Evolutionary conservation across 257 asterid species (phyloP).

Genomic region (Rubia yunnanensis): DNA sequence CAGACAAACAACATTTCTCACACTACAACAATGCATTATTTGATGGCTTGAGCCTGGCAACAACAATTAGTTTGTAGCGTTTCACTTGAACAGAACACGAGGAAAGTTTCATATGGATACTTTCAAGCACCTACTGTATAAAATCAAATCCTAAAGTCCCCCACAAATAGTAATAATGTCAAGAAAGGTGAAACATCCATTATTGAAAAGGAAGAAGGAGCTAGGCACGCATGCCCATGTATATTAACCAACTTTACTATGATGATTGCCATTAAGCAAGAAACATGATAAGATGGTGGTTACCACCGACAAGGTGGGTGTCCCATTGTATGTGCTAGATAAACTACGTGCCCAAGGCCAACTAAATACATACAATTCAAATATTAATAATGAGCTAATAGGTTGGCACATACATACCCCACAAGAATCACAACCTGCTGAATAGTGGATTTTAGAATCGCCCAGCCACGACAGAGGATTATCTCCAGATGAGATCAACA

Average conservation of each 20-base stretch:
- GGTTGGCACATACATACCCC: conserved; percentile 36
- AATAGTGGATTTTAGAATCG: conserved; percentile 28
- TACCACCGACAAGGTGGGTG: not conserved
- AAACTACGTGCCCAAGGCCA: not conserved
- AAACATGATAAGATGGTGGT: not conserved
- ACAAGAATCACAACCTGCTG: conserved; percentile 54
- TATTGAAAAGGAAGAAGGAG: not conserved
- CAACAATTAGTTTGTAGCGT: not conserved
- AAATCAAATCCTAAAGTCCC: not conserved
- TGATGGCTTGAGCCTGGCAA: not conserved
- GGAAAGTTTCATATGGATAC: not conserved
- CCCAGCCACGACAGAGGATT: conserved; percentile 27
- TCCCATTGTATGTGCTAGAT: not conserved
- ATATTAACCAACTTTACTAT: not conserved
- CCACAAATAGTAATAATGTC: not conserved
- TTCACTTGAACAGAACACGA: not conserved
- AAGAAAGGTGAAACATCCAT: not conserved
- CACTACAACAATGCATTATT: not conserved
- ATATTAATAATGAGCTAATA: not conserved
- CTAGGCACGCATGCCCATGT: not conserved
- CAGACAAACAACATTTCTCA: not conserved
- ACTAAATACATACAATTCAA: not conserved
- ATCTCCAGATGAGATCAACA: conserved; percentile 24
- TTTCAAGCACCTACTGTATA: not conserved
- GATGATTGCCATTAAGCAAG: not conserved